phyloP scores from a whole-genome alignment of 2,329 filamentous ascomycete species.

The Xylariaceae sp. region DNA sequence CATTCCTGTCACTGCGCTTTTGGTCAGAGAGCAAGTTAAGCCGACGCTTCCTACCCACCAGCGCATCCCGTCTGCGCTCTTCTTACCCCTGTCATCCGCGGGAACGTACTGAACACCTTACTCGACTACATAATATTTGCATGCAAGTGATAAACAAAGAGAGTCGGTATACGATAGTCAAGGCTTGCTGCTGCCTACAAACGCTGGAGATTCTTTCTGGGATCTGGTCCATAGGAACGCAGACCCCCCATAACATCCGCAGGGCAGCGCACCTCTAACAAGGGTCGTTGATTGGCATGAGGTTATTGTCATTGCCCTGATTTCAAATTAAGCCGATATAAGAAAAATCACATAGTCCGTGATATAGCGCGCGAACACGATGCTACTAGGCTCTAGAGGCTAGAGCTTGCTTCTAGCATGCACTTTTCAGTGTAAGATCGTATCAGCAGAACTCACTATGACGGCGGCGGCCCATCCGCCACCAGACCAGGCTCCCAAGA shows the following conservation, averaged over 20 bases:
- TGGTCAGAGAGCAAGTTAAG: constrained; percentile 10
- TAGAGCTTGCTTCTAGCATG: too few species aligned
- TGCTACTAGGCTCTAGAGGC: too few species aligned
- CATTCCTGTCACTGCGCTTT: neutral
- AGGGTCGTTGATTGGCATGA: neutral
- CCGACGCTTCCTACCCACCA: constrained; percentile 7
- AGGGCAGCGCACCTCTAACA: neutral
- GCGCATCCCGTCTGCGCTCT: neutral
- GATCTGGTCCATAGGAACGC: neutral
- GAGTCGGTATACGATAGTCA: neutral
- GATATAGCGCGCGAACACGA: too few species aligned
- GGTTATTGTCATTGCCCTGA: neutral
- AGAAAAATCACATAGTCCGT: too few species aligned
- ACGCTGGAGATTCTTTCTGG: neutral
- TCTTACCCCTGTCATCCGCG: constrained; percentile 8
- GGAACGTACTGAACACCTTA: constrained; percentile 11
- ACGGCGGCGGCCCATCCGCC: too few species aligned
- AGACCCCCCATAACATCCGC: neutral
- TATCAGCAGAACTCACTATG: too few species aligned
- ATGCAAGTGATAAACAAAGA: neutral
- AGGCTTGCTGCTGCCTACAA: neutral
- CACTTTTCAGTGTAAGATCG: too few species aligned
- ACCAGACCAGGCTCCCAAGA: too few species aligned
- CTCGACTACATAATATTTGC: neutral
- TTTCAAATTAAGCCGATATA: too few species aligned